phyloP scores from a whole-genome alignment of 139 green algal genomes.

The Volvox reticuliferus region DNA sequence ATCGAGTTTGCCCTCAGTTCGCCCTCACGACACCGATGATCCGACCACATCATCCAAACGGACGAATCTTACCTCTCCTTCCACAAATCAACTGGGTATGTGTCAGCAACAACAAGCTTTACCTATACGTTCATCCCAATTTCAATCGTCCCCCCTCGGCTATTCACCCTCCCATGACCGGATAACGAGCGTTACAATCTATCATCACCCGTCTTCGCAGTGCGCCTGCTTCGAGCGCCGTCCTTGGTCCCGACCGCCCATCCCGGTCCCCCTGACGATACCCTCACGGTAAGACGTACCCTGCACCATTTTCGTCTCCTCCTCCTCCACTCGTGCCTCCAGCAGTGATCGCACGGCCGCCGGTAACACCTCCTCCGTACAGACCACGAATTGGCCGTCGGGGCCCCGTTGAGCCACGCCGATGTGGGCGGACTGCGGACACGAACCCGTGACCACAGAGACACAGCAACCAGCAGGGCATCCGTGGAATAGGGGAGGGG shows the following conservation, averaged over 20 bases:
- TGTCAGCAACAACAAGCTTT: no score
- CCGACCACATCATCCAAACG: not conserved
- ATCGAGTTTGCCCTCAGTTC: not conserved
- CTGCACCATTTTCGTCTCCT: conserved; percentile 34
- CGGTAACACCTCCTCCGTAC: not conserved
- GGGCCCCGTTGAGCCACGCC: not conserved
- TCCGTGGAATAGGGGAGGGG: no score
- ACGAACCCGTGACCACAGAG: not conserved
- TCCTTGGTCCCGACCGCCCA: not conserved
- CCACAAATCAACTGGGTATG: no score
- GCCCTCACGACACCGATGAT: not conserved
- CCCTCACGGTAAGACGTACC: not conserved
- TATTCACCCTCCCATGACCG: not conserved
- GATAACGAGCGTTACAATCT: not conserved
- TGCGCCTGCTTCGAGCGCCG: no score
- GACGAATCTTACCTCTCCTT: no score
- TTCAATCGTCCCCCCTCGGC: not conserved
- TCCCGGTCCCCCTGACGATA: not conserved
- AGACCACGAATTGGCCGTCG: not conserved
- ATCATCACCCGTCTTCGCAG: not conserved
- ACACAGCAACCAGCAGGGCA: no score
- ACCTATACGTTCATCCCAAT: not conserved
- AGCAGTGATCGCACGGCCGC: not conserved
- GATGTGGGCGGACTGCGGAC: conserved; percentile 25
- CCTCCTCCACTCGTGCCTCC: conserved; percentile 21